Conservation (phyloP, 306 rosid species). For the Crataegus laevigata region DNA sequence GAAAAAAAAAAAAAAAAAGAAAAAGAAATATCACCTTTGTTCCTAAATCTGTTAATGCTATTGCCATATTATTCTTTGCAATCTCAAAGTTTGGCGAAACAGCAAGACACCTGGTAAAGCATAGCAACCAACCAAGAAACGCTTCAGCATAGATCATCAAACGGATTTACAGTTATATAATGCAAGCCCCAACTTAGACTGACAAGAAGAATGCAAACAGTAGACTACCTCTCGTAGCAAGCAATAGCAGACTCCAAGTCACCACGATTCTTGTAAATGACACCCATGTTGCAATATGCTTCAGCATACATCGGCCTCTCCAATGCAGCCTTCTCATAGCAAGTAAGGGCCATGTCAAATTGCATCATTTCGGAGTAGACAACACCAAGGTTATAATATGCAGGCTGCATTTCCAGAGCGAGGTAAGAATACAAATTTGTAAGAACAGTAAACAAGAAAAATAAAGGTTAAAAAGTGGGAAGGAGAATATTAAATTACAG, state of each 20-base stretch:
- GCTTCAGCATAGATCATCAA: background rate
- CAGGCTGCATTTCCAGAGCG: conserved; percentile 61
- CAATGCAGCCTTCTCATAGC: conserved; percentile 91
- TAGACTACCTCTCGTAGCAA: conserved; percentile 87
- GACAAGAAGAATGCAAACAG: background rate
- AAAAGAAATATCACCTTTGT: conserved; percentile 60
- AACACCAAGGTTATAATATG: conserved; percentile 96
- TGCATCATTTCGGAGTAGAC: conserved; percentile 99
- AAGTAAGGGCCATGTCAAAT: conserved; percentile 84
- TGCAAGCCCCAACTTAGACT: background rate
- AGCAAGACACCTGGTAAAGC: conserved; percentile 74
- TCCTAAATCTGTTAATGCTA: conserved; percentile 98
- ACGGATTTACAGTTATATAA: background rate
- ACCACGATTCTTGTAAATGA: conserved; percentile 87
- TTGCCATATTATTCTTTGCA: conserved; percentile 99
- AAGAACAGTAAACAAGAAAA: conserved; percentile 4
- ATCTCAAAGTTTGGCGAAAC: conserved; percentile 98
- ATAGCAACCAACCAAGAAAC: conserved; percentile 14
- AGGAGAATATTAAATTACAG: conserved; percentile 46
- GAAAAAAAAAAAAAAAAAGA: background rate
- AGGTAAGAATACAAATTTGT: conserved; percentile 1
- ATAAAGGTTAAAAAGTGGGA: conserved; percentile 4
- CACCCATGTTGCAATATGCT: conserved; percentile 99
- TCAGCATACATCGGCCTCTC: conserved; percentile 99
- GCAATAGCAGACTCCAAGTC: conserved; percentile 95